Percentiles rank a stretch among this genome's conserved stretches.
These are phyloP conservation scores for Thalassiosira oceanica DNA, from an alignment of 352 stramenopile genomes.

Conservation along the genomic window DNA sequence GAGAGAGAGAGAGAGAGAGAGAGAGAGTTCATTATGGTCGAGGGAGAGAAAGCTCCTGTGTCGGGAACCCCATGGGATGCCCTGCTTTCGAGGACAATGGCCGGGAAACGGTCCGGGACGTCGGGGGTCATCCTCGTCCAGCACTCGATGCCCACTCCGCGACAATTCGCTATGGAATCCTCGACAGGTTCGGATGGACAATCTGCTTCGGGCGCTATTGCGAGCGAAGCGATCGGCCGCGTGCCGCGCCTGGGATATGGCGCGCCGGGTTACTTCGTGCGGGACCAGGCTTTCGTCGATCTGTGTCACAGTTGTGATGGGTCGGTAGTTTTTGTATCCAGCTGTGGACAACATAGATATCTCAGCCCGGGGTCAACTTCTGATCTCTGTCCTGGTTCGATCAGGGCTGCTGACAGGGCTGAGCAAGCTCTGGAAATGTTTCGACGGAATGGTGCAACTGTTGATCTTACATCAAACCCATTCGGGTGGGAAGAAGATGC, in stretches of 20 bases:
- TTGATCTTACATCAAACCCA: constrained; percentile 37
- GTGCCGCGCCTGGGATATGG: background rate
- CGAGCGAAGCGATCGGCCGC: background rate
- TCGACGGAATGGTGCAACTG: constrained; percentile 14
- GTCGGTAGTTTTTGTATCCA: constrained; percentile 30
- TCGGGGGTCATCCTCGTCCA: background rate
- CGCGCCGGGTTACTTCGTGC: constrained; percentile 23
- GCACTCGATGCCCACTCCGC: too few species aligned
- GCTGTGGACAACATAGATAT: too few species aligned
- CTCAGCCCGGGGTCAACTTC: background rate
- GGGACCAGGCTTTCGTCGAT: constrained; percentile 26
- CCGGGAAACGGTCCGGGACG: background rate
- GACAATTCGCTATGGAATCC: too few species aligned
- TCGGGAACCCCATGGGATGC: too few species aligned
- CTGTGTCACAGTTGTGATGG: constrained; percentile 28
- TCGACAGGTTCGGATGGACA: too few species aligned
- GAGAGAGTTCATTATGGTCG: too few species aligned
- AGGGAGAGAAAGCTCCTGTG: too few species aligned
- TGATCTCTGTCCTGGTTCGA: too few species aligned
- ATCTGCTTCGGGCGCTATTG: background rate
- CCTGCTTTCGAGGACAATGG: too few species aligned
- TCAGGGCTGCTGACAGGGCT: background rate
- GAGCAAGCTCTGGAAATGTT: constrained; percentile 12
- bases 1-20: too few species aligned
- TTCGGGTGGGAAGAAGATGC: constrained; percentile 37